phyloP scores from a whole-genome alignment of 805 yeast species.

The Ogataea paraovalis region DNA sequence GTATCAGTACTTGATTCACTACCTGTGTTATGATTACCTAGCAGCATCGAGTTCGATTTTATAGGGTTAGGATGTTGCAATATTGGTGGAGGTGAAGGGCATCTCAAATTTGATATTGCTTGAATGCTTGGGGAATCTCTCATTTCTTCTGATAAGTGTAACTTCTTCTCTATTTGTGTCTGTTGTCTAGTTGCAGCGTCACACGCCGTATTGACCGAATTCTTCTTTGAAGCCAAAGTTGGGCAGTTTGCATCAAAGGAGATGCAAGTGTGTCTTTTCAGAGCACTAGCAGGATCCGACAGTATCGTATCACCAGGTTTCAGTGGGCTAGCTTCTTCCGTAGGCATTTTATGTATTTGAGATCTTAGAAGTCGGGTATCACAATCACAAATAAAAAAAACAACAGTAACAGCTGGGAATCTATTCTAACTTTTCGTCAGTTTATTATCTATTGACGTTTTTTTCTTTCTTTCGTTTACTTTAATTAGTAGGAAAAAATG shows the following conservation, averaged over 20 bases:
- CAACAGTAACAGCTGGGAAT: no score
- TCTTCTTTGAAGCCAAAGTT: conserved; percentile 17
- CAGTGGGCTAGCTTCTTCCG: background rate
- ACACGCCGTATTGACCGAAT: conserved; percentile 10
- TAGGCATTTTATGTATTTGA: background rate
- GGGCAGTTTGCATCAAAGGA: conserved; percentile 18
- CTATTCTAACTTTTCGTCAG: no score
- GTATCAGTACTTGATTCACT: background rate
- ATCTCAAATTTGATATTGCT: conserved; percentile 55
- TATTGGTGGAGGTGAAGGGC: conserved; percentile 76
- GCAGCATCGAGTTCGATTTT: conserved; percentile 16
- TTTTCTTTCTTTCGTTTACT: no score
- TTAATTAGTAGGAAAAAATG: no score
- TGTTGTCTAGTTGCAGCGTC: conserved; percentile 5
- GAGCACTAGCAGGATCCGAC: background rate
- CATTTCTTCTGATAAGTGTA: conserved; percentile 11
- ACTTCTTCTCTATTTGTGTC: conserved; percentile 6
- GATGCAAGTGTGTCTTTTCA: conserved; percentile 6
- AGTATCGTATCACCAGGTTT: background rate
- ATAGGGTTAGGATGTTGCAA: conserved; percentile 34
- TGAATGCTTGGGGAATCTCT: conserved; percentile 45
- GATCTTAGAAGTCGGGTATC: background rate
- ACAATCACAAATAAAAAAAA: no score
- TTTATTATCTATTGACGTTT: no score
- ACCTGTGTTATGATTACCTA: background rate